phyloP scores from a whole-genome alignment of 495 filamentous ascomycete species.

The Saxispiralis lemnorum region DNA sequence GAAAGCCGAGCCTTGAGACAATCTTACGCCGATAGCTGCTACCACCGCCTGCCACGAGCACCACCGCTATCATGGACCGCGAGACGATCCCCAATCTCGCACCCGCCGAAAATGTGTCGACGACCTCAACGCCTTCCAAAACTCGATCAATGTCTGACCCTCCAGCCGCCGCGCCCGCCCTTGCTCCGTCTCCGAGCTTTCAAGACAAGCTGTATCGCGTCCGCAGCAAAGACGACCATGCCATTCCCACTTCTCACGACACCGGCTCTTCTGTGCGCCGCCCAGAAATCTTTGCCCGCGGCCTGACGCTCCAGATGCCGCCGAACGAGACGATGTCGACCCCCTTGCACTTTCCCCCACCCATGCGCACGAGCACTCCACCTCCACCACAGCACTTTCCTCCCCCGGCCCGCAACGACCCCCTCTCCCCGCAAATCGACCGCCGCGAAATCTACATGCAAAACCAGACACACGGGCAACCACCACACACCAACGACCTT shows the following conservation, averaged over 20 bases:
- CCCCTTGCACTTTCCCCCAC: constrained; percentile 6
- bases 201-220: constrained; percentile 31
- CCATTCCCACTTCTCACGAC: constrained; percentile 38
- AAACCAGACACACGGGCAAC: not conserved
- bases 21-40: too few species aligned
- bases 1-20: too few species aligned
- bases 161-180: constrained; percentile 17
- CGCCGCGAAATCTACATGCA: constrained; percentile 51
- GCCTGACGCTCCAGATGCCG: constrained; percentile 60
- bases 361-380: too few species aligned
- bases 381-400: not conserved
- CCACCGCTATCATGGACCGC: too few species aligned
- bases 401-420: constrained; percentile 23
- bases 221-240: constrained; percentile 66
- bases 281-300: constrained; percentile 38
- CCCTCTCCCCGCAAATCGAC: constrained; percentile 74
- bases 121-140: constrained; percentile 14
- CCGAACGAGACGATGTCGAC: constrained; percentile 32
- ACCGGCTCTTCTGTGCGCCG: constrained; percentile 39
- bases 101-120: not conserved
- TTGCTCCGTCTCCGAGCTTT: constrained; percentile 49
- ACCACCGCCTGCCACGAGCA: too few species aligned
- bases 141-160: constrained; percentile 28
- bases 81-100: too few species aligned
- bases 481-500: not conserved